Conservation (phyloP, 768 basidiomycete genomes). For the Crepidotus variabilis region DNA sequence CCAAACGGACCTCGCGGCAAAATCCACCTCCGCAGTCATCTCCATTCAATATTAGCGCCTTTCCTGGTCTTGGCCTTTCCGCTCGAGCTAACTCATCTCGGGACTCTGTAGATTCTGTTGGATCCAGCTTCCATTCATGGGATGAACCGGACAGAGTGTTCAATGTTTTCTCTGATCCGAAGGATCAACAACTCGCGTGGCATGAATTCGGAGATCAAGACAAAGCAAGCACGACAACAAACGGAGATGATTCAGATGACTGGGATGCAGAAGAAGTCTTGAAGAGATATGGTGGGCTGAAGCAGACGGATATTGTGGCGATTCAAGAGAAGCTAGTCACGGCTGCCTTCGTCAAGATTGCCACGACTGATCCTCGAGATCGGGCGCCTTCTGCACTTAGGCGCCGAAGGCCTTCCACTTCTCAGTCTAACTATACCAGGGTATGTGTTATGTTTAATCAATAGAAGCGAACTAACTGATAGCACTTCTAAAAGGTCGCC, state of each 20-base stretch:
- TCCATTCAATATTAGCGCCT: conserved; percentile 48
- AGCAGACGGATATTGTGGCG: conserved; percentile 61
- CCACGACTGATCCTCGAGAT: conserved; percentile 53
- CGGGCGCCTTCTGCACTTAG: conserved; percentile 64
- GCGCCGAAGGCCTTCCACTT: conserved; percentile 73
- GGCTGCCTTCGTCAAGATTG: conserved; percentile 54
- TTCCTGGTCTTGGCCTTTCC: conserved; percentile 62
- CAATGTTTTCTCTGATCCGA: conserved; percentile 50
- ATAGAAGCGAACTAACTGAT: conserved; percentile 10
- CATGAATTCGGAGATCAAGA: conserved; percentile 53
- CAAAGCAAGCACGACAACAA: conserved; percentile 42
- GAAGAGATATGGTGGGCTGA: conserved; percentile 61
- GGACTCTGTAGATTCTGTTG: conserved; percentile 74
- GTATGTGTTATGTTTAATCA: conserved; percentile 26
- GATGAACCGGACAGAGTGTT: conserved; percentile 58
- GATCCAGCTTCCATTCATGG: conserved; percentile 85
- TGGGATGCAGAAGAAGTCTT: conserved; percentile 66
- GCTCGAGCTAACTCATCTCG: conserved; percentile 72
- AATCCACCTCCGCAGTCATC: conserved; percentile 35
- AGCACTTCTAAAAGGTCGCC: conserved; percentile 38
- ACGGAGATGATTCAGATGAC: conserved; percentile 46
- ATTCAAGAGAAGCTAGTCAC: conserved; percentile 78
- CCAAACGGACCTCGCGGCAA: conserved; percentile 54
- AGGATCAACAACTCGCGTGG: conserved; percentile 50
- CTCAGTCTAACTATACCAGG: conserved; percentile 74